A percentile compares a stretch with the other conserved stretches of the same genome.
Conservation (phyloP, 352 stramenopile species). For the Pythium volutum region DNA sequence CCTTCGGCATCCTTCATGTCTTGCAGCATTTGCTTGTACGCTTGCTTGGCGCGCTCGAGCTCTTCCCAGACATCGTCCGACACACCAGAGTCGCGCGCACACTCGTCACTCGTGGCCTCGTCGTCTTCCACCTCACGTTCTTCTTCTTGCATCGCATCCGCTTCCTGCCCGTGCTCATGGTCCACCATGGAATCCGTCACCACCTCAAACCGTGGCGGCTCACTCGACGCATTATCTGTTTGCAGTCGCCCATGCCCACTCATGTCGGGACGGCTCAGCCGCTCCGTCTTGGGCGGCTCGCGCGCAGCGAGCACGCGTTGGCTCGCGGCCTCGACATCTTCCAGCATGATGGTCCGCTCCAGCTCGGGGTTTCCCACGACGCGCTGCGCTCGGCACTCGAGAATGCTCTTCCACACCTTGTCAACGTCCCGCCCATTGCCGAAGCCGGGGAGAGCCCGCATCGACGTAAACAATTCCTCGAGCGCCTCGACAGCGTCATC, state of each 20-base stretch:
- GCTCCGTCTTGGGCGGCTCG: slow-evolving; percentile 30
- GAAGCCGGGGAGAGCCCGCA: slow-evolving; percentile 57
- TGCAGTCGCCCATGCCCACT: slow-evolving; percentile 2
- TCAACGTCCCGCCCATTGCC: slow-evolving; percentile 74
- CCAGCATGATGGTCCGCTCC: slow-evolving; percentile 41
- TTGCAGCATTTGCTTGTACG: slow-evolving; percentile 39
- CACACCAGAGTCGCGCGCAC: slow-evolving; percentile 47
- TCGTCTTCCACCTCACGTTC: slow-evolving; percentile 22
- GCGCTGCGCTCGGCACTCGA: slow-evolving; percentile 62
- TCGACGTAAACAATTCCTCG: slow-evolving; percentile 29
- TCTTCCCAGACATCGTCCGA: slow-evolving; percentile 65
- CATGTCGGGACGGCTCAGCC: slow-evolving; percentile 28
- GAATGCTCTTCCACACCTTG: slow-evolving; percentile 58
- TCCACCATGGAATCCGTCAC: neutral
- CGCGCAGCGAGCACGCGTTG: slow-evolving; percentile 36
- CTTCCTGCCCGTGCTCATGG: neutral
- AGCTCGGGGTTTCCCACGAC: slow-evolving; percentile 42
- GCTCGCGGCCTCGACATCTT: slow-evolving; percentile 41
- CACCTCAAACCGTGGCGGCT: slow-evolving; percentile 6
- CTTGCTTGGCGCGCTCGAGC: slow-evolving; percentile 56
- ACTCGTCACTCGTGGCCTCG: slow-evolving; percentile 12
- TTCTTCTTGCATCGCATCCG: slow-evolving; percentile 14
- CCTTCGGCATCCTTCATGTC: slow-evolving; percentile 31
- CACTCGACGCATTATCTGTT: neutral
- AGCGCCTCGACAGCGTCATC: slow-evolving; percentile 29